Base-by-base conservation (phyloP, 805 yeast species). In the Starmerella cellae region DNA sequence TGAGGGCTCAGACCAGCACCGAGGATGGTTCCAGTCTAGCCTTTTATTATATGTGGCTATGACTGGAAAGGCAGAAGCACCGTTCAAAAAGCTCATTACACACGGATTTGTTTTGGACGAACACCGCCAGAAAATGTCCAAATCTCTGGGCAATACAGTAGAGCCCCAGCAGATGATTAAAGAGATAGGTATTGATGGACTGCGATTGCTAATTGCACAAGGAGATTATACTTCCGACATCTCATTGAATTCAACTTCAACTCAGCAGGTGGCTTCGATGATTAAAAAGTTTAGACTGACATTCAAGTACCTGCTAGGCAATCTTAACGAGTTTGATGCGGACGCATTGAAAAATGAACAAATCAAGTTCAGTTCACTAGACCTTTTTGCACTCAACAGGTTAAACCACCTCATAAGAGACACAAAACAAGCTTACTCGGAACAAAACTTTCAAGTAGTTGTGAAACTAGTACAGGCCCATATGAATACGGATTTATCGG, bases 11-110 rank as follows among this genome's bases (percentile, higher is more conserved):
- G 99, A 91, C 57, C 99, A 91, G 60, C 98, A 91, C 57, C 73
- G 99, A 46, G 99, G 99, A 1, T 91, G 99, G 99, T 91, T 91
- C 59, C 99, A 91, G 64, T 82, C 95, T 26, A 84, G 95, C 1
- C 63, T 91, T 22, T 64, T 91, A 44, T 85, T 93, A 20, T 81
- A 76, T 55, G 71, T 84, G 19, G 81, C 80, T 3, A 55, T 62
- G 10, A 47, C 39, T 9, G 53, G 62, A 29, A 49, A 64, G 0
- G 47, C 58, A 1, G 43, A 34, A 0, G 75, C 82, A 0, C 97
- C 98, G 0, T 91, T 73, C 60, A 71, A 70, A 46, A 68, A 70
- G 20, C 72, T 91, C 29, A 70, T 91, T 22, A 91, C 98, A 0
- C 98, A 91, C 60, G 99, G 99, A 0, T 91, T 91, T 57, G 79